Evolutionary conservation across 176 grass and related monocot genomes (phyloP), one percentile per base, ranked within the genome.

Genomic region (Leersia perrieri): DNA sequence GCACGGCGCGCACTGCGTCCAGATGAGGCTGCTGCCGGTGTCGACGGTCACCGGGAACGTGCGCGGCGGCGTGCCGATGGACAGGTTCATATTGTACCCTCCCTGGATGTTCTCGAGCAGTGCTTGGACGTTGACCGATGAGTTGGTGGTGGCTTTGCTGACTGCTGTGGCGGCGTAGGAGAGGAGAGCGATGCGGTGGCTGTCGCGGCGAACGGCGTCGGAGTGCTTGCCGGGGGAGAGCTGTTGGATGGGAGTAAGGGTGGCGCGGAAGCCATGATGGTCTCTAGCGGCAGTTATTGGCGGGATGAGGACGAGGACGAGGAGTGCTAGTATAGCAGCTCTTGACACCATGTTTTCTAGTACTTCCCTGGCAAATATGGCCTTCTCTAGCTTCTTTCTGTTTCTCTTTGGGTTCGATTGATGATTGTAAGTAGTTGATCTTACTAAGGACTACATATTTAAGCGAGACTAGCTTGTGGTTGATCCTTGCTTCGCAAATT

Each of bases 21-120:
- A 94, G 22, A 66, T 79, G 62, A 90, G 88, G 68, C 90, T 60
- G 82, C 91, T 94, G 22, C 88, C 85, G 18, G 85, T 88, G 74
- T 86, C 85, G 69, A 88, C 49, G 47, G 86, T 65, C 14, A 67
- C 83, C 1, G 61, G 44, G 80, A 88, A 83, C 27, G 33, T 39
- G 26, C 86, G 70, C 1, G 35, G 68, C 72, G 92, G 86, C 61
- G 85, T 94, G 51, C 92, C 92, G 1, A 94, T 57, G 5, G 86
- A 79, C 31, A 94, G 15, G 47, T 20, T 77, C 79, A 94, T 88
- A 27, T 84, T 44, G 79, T 91, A 94, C 11, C 73, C 35, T 2
- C 63, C 82, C 9, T 32, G 53, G 11, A 75, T 83, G 58, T 86
- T 79, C 68, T 86, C 76, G 1, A 23, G 53, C 18, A 33, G 58